phyloP scores from a whole-genome alignment of 352 stramenopile genomes.

The Phytophthora uliginosa region DNA sequence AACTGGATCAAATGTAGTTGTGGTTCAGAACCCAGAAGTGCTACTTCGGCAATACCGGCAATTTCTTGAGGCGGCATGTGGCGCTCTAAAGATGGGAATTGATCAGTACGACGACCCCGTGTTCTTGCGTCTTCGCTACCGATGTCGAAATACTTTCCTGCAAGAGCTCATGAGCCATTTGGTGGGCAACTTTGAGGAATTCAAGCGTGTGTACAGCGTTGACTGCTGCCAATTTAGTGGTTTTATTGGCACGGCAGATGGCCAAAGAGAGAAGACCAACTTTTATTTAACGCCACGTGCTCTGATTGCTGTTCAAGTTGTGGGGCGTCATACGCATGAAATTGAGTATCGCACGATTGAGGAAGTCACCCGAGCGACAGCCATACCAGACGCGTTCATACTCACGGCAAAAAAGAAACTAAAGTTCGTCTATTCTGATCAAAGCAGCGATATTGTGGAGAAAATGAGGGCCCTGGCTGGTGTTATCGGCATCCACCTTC shows the following conservation, averaged over 20 bases:
- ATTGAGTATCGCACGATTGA: conserved; percentile 80
- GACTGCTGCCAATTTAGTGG: conserved; percentile 82
- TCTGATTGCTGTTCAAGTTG: conserved; percentile 68
- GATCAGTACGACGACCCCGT: conserved; percentile 71
- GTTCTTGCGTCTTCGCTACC: conserved; percentile 78
- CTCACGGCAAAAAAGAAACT: conserved; percentile 70
- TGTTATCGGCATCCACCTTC: conserved; percentile 71
- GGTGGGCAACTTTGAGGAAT: conserved; percentile 79
- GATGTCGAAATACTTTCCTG: conserved; percentile 82
- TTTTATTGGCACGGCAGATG: conserved; percentile 73
- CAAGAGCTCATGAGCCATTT: conserved; percentile 89
- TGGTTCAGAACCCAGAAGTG: conserved; percentile 80
- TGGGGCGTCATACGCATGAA: conserved; percentile 79
- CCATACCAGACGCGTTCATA: conserved; percentile 70
- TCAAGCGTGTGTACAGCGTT: conserved; percentile 76
- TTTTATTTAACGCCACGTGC: conserved; percentile 77
- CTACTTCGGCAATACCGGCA: conserved; percentile 79
- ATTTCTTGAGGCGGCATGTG: conserved; percentile 74
- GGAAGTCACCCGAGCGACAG: conserved; percentile 50
- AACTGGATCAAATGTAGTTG: conserved; percentile 34
- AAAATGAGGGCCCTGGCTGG: conserved; percentile 74
- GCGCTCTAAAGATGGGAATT: conserved; percentile 64
- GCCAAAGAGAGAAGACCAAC: conserved; percentile 80
- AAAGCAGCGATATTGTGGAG: conserved; percentile 63
- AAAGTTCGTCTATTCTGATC: conserved; percentile 82